These are phyloP conservation scores for Berberis vulgaris DNA, from an alignment of 164 flowering plant species.

Conservation along the genomic window DNA sequence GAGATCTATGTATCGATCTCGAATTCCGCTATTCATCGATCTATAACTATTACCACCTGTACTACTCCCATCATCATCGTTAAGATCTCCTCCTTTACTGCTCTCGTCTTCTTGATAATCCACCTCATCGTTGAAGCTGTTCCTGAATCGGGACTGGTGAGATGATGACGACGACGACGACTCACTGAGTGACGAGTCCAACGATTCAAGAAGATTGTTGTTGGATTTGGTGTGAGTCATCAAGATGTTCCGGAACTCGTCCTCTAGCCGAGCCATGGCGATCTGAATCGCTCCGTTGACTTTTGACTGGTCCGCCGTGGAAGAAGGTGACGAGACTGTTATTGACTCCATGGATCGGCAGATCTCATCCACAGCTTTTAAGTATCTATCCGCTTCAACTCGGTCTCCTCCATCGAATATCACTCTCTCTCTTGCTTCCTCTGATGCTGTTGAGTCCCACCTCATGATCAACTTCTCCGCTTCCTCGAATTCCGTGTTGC, in stretches of 20 bases:
- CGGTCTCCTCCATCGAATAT: conserved; percentile 71
- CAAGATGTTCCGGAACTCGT: conserved; percentile 79
- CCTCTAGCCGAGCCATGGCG: conserved; percentile 92
- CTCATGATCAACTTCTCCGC: conserved; percentile 64
- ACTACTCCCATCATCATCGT: conserved; percentile 15
- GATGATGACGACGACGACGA: conserved; percentile 9
- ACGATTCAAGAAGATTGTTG: conserved; percentile 6
- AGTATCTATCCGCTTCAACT: conserved; percentile 50
- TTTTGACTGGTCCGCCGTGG: conserved; percentile 14
- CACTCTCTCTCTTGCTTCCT: conserved; percentile 65
- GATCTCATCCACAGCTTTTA: conserved; percentile 75
- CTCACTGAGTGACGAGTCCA: conserved; percentile 42
- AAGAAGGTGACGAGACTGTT: conserved; percentile 17
- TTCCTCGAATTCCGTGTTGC: conserved; percentile 14
- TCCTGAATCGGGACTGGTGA: not conserved
- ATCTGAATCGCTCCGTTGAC: conserved; percentile 52
- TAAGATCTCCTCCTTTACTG: conserved; percentile 3
- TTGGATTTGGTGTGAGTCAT: conserved; percentile 23
- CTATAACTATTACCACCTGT: conserved; percentile 34
- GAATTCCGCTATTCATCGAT: conserved; percentile 35
- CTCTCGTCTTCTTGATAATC: conserved; percentile 1
- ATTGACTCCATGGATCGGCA: conserved; percentile 43
- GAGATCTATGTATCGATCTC: conserved; percentile 59
- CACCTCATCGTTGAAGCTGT: conserved; percentile 13
- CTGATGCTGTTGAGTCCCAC: conserved; percentile 87